These are phyloP conservation scores for Beauveria varroae DNA, from an alignment of 2,329 filamentous ascomycete species.

Conservation along the genomic window DNA sequence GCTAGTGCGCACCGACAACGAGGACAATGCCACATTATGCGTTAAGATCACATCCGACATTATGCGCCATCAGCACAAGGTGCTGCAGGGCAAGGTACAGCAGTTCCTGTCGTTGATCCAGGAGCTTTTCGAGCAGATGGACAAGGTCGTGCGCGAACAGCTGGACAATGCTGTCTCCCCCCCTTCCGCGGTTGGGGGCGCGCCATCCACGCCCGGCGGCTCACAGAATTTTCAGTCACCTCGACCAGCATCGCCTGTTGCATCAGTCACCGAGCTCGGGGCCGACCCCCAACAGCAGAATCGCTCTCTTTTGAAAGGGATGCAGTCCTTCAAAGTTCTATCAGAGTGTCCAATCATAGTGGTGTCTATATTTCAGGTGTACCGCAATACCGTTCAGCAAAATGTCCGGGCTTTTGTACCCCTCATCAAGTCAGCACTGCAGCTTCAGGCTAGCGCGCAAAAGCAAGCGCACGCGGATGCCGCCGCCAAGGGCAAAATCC, in stretches of 20 bases:
- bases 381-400: slow-evolving; percentile 66
- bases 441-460: slow-evolving; percentile 86
- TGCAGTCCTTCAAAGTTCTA: slow-evolving; percentile 98
- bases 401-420: slow-evolving; percentile 93
- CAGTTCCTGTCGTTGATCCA: slow-evolving; percentile 86
- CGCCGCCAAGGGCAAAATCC: slow-evolving; percentile 68
- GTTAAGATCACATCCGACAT: slow-evolving; percentile 98
- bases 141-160: slow-evolving; percentile 88
- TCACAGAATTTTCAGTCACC: slow-evolving; percentile 76
- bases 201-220: slow-evolving; percentile 60
- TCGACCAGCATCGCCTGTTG: slow-evolving; percentile 80
- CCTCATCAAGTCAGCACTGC: slow-evolving; percentile 81
- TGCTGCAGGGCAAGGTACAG: slow-evolving; percentile 72
- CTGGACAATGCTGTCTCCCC: slow-evolving; percentile 68
- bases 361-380: slow-evolving; percentile 94
- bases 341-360: slow-evolving; percentile 98
- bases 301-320: slow-evolving; percentile 78
- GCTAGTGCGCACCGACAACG: slow-evolving; percentile 85
- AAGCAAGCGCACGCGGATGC: slow-evolving; percentile 86
- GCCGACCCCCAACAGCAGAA: slow-evolving; percentile 74
- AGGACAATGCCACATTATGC: slow-evolving; percentile 97
- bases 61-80: slow-evolving; percentile 84
- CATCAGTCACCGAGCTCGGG: slow-evolving; percentile 68
- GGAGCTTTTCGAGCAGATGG: slow-evolving; percentile 93
- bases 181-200: slow-evolving; percentile 42